phyloP scores from a whole-genome alignment of 2,329 filamentous ascomycete species.

The Trematosphaeria pertusa region DNA sequence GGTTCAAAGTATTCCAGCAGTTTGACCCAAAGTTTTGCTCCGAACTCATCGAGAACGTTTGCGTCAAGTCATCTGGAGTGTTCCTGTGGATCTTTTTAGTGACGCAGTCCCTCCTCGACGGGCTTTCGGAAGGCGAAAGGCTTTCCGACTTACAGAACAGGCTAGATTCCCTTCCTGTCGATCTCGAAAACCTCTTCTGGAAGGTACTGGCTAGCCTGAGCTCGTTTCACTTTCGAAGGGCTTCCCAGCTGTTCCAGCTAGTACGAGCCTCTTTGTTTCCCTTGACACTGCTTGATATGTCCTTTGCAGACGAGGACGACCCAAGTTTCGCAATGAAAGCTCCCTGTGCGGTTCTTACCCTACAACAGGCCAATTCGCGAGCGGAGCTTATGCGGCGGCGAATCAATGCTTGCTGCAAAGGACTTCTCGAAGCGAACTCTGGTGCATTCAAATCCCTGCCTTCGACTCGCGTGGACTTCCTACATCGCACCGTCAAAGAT shows the following conservation, averaged over 20 bases:
- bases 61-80: constrained; percentile 16
- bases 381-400: constrained; percentile 2
- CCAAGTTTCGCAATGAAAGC: constrained; percentile 2
- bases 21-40: not conserved
- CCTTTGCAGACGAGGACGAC: constrained; percentile 17
- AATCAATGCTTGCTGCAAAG: constrained; percentile 14
- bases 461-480: constrained; percentile 3
- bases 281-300: constrained; percentile 16
- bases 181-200: constrained; percentile 21
- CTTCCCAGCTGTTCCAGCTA: constrained; percentile 20
- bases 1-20: not conserved
- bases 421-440: constrained; percentile 15
- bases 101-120: constrained; percentile 10
- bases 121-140: constrained; percentile 15
- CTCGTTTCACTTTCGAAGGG: constrained; percentile 7
- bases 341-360: not conserved
- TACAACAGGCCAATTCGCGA: not conserved
- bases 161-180: constrained; percentile 14
- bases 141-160: constrained; percentile 9
- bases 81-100: constrained; percentile 27
- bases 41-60: constrained; percentile 12
- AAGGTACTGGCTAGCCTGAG: constrained; percentile 18
- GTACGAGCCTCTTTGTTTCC: constrained; percentile 3
- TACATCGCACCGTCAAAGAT: constrained; percentile 21
- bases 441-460: not conserved